Evolutionary conservation across 768 basidiomycete species (phyloP).

Genomic region (Coprinopsis marcescibilis): DNA sequence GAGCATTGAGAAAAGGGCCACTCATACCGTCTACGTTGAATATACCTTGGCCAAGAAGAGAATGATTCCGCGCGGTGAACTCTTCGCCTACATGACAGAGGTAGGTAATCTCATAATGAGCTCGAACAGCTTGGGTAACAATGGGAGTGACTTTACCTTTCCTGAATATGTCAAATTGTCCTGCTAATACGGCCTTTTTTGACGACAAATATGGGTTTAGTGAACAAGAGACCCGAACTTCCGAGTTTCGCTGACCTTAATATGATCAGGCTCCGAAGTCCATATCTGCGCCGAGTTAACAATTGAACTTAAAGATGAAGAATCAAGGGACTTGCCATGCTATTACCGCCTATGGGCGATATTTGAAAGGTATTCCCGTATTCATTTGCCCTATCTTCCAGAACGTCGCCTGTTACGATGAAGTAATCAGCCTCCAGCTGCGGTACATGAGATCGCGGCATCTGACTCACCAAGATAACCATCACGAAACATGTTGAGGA

Average conservation of each 20-base stretch:
- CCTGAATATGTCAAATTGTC: conserved; percentile 52
- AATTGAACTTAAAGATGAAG: neutral
- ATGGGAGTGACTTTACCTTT: conserved; percentile 36
- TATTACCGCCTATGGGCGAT: neutral
- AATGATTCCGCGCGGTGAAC: conserved; percentile 37
- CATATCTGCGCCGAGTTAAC: conserved; percentile 21
- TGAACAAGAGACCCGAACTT: neutral
- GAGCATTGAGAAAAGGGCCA: neutral
- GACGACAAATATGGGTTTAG: neutral
- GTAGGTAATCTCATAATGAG: neutral
- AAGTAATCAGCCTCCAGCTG: neutral
- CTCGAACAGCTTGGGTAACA: no score
- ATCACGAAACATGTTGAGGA: neutral
- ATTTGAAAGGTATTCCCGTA: neutral
- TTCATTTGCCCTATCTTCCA: neutral
- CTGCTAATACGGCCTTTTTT: conserved; percentile 34
- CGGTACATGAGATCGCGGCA: neutral
- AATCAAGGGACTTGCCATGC: neutral
- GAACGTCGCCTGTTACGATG: neutral
- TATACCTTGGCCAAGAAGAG: conserved; percentile 58
- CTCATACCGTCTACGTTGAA: conserved; percentile 57
- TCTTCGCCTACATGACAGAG: conserved; percentile 27
- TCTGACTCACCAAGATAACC: neutral
- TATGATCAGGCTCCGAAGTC: conserved; percentile 47
- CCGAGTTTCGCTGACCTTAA: conserved; percentile 35